Evolutionary conservation across 2,329 filamentous ascomycete species (phyloP).

Genomic region (Sphaceloma murrayae): DNA sequence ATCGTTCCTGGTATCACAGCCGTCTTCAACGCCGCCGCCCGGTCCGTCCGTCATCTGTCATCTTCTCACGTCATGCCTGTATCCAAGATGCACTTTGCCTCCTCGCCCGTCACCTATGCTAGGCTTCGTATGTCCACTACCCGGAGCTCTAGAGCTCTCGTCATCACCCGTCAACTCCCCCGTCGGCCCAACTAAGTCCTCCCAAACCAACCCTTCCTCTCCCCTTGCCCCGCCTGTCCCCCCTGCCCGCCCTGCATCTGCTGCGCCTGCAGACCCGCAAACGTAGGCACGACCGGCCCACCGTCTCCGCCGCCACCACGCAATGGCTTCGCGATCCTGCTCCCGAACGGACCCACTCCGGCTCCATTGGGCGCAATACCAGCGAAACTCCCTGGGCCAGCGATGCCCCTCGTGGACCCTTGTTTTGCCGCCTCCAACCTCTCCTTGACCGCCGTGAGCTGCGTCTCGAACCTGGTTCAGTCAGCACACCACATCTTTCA

Average conservation of each 20-base stretch:
- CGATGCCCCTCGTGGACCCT: conserved; percentile 74
- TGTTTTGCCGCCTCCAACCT: conserved; percentile 90
- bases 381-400: conserved; percentile 31
- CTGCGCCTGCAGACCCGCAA: conserved; percentile 42
- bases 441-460: conserved; percentile 95
- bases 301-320: conserved; percentile 44
- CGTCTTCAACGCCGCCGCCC: too few relatives aligned
- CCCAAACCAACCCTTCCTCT: conserved; percentile 13
- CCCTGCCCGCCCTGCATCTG: conserved; percentile 33
- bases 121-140: too few relatives aligned
- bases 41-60: too few relatives aligned
- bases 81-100: too few relatives aligned
- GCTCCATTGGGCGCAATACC: conserved; percentile 20
- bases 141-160: too few relatives aligned
- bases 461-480: conserved; percentile 73
- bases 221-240: conserved; percentile 18
- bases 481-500: conserved; percentile 10
- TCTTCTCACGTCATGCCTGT: too few relatives aligned
- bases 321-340: conserved; percentile 56
- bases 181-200: conserved; percentile 16
- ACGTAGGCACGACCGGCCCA: conserved; percentile 33
- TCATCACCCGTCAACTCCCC: too few relatives aligned
- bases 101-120: neutral
- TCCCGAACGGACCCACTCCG: conserved; percentile 58
- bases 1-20: too few relatives aligned